Base-by-base conservation (phyloP, 2,329 filamentous ascomycete genomes). In the Fusarium armeniacum region DNA sequence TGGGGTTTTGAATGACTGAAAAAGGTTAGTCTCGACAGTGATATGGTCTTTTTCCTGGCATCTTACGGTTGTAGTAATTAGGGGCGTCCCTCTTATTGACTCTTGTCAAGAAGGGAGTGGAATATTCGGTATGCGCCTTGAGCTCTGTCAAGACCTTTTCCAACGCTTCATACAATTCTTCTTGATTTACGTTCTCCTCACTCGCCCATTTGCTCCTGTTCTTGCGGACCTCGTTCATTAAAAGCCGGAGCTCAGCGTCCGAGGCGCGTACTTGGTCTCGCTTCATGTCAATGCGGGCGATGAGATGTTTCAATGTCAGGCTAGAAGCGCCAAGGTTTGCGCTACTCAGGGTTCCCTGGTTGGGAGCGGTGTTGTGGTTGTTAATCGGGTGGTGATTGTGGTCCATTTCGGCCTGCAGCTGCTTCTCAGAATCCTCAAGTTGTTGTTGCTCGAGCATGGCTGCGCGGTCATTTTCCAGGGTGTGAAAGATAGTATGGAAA, bases 121-220 rank as follows among this genome's bases (percentile, higher is more conserved):
- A 98, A 80, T 98, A 97, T 79, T 99, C 96, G 3, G 94, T 97
- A 83, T 97, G 94, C 36, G 96, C 96, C 80, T 98, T 98, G 58
- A 99, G 89, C 79, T 98, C 95, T 76, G 94, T 97, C 76, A 99
- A 85, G 54, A 99, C 96, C 82, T 98, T 98, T 79, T 99, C 96
- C 16, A 96, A 86, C 13, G 96, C 93, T 82, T 99, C 96, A 78
- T 99, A 99, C 8, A 99, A 86, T 80, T 99, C 96, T 80, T 99
- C 96, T 80, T 99, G 96, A 63, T 96, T 95, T 66, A 99, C 91
- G 73, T 97, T 96, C 74, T 99, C 96, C 80, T 98, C 96, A 78
- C 92, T 98, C 5, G 96, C 95, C 96, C 96, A 99, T 82, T 99
- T 99, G 81, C 95, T 98, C 75, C 96, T 87, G 74, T 98, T 98